These are phyloP conservation scores for Blastobotrys serpentis DNA, from an alignment of 1,139 yeast species.

Conservation along the genomic window DNA sequence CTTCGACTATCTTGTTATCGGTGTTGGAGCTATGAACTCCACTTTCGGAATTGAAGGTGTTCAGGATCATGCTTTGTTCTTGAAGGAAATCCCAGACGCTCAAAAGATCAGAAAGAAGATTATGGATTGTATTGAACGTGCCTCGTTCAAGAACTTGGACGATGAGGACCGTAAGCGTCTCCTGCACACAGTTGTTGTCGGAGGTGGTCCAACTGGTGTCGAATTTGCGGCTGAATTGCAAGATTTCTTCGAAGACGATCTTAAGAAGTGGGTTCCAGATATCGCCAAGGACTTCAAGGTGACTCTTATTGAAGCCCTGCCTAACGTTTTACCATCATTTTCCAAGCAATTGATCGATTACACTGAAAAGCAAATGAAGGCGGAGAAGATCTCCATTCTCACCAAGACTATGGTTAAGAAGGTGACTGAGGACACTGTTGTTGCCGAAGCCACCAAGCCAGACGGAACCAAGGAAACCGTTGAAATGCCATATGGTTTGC, in stretches of 20 bases:
- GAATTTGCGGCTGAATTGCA: conserved; percentile 94
- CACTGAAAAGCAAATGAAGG: conserved; percentile 77
- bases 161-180: conserved; percentile 80
- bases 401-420: conserved; percentile 87
- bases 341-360: conserved; percentile 80
- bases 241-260: conserved; percentile 90
- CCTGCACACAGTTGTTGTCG: conserved; percentile 81
- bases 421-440: conserved; percentile 66
- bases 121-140: conserved; percentile 81
- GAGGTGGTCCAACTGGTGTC: conserved; percentile 98
- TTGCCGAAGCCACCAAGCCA: conserved; percentile 67
- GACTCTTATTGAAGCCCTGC: conserved; percentile 85
- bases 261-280: conserved; percentile 85
- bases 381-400: conserved; percentile 72
- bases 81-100: conserved; percentile 85
- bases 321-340: conserved; percentile 85
- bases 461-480: conserved; percentile 60
- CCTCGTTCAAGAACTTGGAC: conserved; percentile 68
- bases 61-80: conserved; percentile 76
- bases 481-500: conserved; percentile 82
- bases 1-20: conserved; percentile 81
- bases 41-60: conserved; percentile 95
- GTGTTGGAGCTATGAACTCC: conserved; percentile 91
- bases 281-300: conserved; percentile 78
- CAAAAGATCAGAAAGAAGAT: conserved; percentile 71